Base-by-base conservation (phyloP, 129 eudicot species). In the Helichrysum umbraculigerum region DNA sequence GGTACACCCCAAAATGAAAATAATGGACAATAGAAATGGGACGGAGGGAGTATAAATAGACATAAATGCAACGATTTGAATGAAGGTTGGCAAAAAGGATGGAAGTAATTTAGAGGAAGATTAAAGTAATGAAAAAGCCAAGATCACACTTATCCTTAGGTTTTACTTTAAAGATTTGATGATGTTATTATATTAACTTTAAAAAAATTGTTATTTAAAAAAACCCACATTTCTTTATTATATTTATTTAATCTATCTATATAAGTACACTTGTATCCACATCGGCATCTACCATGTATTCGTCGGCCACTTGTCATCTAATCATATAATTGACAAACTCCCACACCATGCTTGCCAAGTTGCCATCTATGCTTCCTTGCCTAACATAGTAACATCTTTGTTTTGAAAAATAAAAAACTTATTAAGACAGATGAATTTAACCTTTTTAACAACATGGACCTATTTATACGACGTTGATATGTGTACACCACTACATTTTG, bases 81-180 rank as follows among this genome's bases (percentile, higher is more conserved):
- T 70, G 63, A 70, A 42, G 74, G 79, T 72, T 56, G 75, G 64
- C 21, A 74, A 66, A 73, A 65, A 73, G 70, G 76, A 32, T 67
- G 70, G 34, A 57, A 80, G 79, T 32, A 32, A 32, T 57, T 30
- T 58, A 29, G 70, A 33, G 68, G 75, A 80, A 67, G 61, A 66
- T 73, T 58, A 67, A 80, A 74, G 73, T 74, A 67, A 74, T 73
- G 37, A 68, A 73, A 25, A 80, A 80, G 75, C 71, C 54, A 80
- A 74, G 75, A 74, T 80, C 75, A 73, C 42, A 74, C 74, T 67
- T 74, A 80, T 67, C 83, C 64, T 80, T 74, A 20, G 66, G 79
- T 80, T 80, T 80, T 80, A 74, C 83, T 80, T 80, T 80, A 79
- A 80, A 80, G 83, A 80, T 80, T 67, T 59, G 79, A 74, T 72